Conservation (phyloP, 2,329 filamentous ascomycete genomes). For the Alternaria novae-zelandiae region DNA sequence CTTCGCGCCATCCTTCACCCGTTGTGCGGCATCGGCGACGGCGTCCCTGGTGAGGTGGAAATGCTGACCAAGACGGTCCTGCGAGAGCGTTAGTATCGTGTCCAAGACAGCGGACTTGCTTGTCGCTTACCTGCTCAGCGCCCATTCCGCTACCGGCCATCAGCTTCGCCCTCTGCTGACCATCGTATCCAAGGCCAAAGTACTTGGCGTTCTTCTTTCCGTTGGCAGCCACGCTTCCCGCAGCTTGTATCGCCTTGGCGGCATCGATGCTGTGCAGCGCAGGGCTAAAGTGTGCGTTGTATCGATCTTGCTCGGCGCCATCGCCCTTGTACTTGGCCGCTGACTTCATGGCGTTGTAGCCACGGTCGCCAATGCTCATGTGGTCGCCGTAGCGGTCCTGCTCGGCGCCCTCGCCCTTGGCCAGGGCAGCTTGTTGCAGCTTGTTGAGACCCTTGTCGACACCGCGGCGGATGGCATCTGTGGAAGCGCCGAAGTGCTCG, state of each 20-base stretch:
- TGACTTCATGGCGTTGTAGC: slow-evolving; percentile 16
- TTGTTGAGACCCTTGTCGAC: slow-evolving; percentile 28
- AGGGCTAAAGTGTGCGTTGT: slow-evolving; percentile 37
- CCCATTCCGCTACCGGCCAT: slow-evolving; percentile 39
- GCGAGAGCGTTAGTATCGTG: slow-evolving; percentile 6
- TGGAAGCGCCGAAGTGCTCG: slow-evolving; percentile 33
- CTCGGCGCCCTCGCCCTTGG: slow-evolving; percentile 27
- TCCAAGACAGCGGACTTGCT: not conserved
- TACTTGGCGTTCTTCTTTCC: slow-evolving; percentile 32
- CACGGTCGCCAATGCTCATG: slow-evolving; percentile 20
- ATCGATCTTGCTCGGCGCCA: slow-evolving; percentile 43
- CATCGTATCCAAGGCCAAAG: slow-evolving; percentile 40
- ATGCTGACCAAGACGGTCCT: slow-evolving; percentile 42
- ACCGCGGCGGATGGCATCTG: slow-evolving; percentile 26
- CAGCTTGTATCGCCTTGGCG: slow-evolving; percentile 33
- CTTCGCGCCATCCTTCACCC: slow-evolving; percentile 34
- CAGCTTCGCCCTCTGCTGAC: slow-evolving; percentile 36
- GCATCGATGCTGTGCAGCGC: slow-evolving; percentile 27
- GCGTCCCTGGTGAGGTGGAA: slow-evolving; percentile 31
- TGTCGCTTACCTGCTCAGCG: slow-evolving; percentile 42
- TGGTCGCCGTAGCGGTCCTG: slow-evolving; percentile 34
- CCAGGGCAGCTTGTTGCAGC: slow-evolving; percentile 21
- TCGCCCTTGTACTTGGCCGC: slow-evolving; percentile 29
- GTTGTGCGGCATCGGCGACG: slow-evolving; percentile 33
- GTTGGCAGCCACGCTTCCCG: slow-evolving; percentile 30